Evolutionary conservation across 805 yeast genomes (phyloP).

Genomic region (Saccharomycopsis schoenii): DNA sequence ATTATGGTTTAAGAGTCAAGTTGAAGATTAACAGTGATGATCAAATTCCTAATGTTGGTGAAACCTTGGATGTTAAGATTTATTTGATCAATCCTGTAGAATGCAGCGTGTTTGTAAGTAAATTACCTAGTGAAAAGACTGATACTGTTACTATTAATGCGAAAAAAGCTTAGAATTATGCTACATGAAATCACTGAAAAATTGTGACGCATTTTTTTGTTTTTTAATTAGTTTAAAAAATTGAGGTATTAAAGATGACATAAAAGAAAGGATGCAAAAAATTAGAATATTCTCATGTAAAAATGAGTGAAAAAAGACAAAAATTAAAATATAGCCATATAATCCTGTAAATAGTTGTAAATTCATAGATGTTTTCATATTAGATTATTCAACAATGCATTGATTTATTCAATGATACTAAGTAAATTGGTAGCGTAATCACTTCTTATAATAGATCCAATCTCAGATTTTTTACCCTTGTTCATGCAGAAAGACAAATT

Average conservation of each 20-base stretch:
- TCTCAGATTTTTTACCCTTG: neutral
- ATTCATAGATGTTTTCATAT: neutral
- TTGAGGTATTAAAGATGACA: no score
- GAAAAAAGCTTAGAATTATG: neutral
- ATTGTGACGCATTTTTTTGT: neutral
- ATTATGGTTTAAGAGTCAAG: neutral
- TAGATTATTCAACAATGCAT: neutral
- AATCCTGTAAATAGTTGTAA: neutral
- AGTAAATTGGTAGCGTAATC: neutral
- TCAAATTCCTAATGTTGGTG: conserved; percentile 34
- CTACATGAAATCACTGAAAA: neutral
- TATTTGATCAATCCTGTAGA: conserved; percentile 35
- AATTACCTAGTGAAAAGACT: neutral
- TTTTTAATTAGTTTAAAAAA: no score
- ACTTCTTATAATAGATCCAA: neutral
- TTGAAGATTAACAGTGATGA: neutral
- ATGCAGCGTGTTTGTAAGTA: conserved; percentile 22
- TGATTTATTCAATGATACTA: neutral
- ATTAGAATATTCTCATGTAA: no score
- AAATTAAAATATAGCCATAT: neutral
- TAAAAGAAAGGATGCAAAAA: no score
- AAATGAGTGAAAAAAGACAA: neutral
- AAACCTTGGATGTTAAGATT: conserved; percentile 31
- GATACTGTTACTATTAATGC: neutral
- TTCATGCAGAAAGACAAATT: neutral